Base-by-base conservation (phyloP, 73 alveolate genomes). In the Breviolum minutum region DNA sequence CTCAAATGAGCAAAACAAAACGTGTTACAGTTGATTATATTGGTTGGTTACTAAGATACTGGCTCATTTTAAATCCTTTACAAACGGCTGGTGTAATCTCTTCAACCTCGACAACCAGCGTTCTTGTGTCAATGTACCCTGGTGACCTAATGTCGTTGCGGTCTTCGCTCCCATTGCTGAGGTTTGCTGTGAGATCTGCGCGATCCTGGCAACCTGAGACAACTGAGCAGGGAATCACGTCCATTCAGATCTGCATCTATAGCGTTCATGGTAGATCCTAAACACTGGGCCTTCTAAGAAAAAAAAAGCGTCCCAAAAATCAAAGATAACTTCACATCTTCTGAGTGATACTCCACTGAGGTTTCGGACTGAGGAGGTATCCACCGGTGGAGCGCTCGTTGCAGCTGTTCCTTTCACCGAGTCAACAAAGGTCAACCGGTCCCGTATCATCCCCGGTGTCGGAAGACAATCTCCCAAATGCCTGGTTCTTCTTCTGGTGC, bases 181-280 rank as follows among this genome's bases (percentile, higher is more conserved):
- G 30, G 87, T 71, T 60, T 70, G 96, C 69, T 70, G 96, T 26
- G 96, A 90, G 96, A 90, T 90, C 76, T 90, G 87, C 27, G 96
- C 96, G 17, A 90, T 74, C 73, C 96, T 71, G 12, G 87, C 96
- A 63, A 90, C 96, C 96, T 90, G 76, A 8, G 89, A 12, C 29
- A 20, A 76, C 61, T 54, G 29, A 24, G 8, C 24, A 14, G 77
- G 4, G 3, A 0, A 40, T 40, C 54, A 40, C 54, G 3, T 40
- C 54, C 54, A 40, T 3, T 3, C 54, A 40, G 54, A 40, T 40
- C 54, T 40, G n/a, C n/a, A n/a, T 40, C 5, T 3, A 40, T 40
- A 40, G 54, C 54, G 54, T 40, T 3, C 54, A 40, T 40, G 54
- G 54, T 40, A 40, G 54, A 40, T 40, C 54, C 54, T 40, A 40